Evolutionary conservation across 179 eudicot species (phyloP).

Genomic region (Corrigiola litoralis): DNA sequence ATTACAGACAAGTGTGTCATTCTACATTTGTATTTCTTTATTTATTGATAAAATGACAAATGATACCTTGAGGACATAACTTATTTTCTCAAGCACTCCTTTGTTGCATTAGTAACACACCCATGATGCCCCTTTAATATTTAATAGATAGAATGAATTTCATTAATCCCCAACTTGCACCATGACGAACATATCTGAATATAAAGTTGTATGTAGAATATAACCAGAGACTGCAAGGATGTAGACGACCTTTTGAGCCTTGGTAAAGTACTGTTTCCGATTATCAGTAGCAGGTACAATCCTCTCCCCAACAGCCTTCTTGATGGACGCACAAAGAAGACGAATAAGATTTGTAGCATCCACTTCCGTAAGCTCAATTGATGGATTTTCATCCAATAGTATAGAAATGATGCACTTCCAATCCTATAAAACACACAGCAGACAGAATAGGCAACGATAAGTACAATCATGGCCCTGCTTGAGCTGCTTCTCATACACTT

Average conservation of each 20-base stretch:
- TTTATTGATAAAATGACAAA: too few relatives aligned
- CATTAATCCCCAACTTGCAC: too few relatives aligned
- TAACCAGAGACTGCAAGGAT: too few relatives aligned
- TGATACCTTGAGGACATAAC: too few relatives aligned
- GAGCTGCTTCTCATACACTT: constrained; percentile 3
- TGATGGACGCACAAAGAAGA: constrained; percentile 77
- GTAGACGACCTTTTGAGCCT: constrained; percentile 84
- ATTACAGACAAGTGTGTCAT: too few relatives aligned
- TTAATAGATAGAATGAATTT: too few relatives aligned
- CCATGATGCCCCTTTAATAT: too few relatives aligned
- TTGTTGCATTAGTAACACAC: too few relatives aligned
- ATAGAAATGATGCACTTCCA: constrained; percentile 85
- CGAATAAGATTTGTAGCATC: constrained; percentile 92
- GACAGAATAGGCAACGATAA: neutral
- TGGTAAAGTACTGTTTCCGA: constrained; percentile 62
- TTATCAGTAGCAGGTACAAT: constrained; percentile 90
- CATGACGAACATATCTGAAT: too few relatives aligned
- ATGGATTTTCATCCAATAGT: constrained; percentile 74
- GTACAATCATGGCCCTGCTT: neutral
- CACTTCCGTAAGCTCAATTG: constrained; percentile 74
- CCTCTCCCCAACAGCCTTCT: constrained; percentile 88
- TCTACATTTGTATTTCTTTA: too few relatives aligned
- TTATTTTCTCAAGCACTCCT: too few relatives aligned
- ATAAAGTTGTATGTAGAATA: too few relatives aligned
- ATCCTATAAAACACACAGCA: constrained; percentile 46